Evolutionary conservation across 139 green algal genomes (phyloP).

Genomic region (Coelastrella sp.): DNA sequence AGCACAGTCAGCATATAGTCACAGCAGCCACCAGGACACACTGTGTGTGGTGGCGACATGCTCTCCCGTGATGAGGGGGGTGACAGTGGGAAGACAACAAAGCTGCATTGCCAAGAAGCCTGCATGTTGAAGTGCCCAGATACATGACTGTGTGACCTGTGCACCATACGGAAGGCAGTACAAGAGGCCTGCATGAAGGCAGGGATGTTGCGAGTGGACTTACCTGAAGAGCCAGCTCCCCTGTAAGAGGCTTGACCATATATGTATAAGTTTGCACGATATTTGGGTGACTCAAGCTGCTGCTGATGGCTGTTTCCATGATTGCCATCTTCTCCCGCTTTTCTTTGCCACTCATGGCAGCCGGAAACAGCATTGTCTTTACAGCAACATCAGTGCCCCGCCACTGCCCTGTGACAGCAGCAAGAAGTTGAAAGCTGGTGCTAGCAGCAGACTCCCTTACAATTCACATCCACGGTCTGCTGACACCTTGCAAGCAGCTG

Average conservation of each 20-base stretch:
- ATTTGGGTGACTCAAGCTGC: conserved; percentile 39
- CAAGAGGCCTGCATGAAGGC: neutral
- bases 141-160: no score
- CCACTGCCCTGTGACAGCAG: conserved; percentile 26
- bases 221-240: conserved; percentile 23
- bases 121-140: no score
- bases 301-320: conserved; percentile 58
- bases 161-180: neutral
- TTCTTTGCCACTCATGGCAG: conserved; percentile 45
- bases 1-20: neutral
- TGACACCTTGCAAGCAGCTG: neutral
- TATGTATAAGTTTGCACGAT: conserved; percentile 53
- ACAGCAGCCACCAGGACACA: no score
- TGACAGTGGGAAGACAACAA: no score
- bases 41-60: no score
- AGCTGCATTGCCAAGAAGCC: no score
- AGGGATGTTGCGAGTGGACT: no score
- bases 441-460: neutral
- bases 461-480: neutral
- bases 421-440: neutral
- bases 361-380: conserved; percentile 58
- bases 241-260: conserved; percentile 34
- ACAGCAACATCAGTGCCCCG: conserved; percentile 56
- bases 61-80: no score
- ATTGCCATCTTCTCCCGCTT: conserved; percentile 56